phyloP scores from a whole-genome alignment of 2,329 filamentous ascomycete genomes.

The Iodosphaeria phyllophila region DNA sequence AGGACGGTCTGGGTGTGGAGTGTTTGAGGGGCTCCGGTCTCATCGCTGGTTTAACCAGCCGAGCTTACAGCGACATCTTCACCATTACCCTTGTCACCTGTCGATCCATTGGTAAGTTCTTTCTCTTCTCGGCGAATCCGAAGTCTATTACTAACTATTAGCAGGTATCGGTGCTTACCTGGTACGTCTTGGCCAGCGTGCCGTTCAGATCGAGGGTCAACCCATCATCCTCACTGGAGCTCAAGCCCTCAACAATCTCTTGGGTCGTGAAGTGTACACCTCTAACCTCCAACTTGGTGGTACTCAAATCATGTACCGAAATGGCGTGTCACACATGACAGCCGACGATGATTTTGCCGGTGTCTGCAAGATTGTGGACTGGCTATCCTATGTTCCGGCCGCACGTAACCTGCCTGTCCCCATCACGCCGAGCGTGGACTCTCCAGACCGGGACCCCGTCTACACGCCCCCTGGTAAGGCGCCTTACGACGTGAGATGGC shows the following conservation, averaged over 20 bases:
- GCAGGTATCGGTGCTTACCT: slow-evolving; percentile 91
- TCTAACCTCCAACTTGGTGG: slow-evolving; percentile 98
- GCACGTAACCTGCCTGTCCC: slow-evolving; percentile 85
- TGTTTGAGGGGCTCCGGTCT: slow-evolving; percentile 93
- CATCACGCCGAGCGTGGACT: slow-evolving; percentile 70
- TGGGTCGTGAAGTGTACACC: slow-evolving; percentile 95
- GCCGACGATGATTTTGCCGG: slow-evolving; percentile 95
- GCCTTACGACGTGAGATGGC: slow-evolving; percentile 80
- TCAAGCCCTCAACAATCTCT: slow-evolving; percentile 90
- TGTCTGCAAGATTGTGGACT: slow-evolving; percentile 93
- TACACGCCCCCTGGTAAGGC: slow-evolving; percentile 72
- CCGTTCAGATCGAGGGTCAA: slow-evolving; percentile 96
- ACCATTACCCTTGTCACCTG: slow-evolving; percentile 95
- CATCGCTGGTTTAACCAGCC: slow-evolving; percentile 91
- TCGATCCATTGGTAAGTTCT: slow-evolving; percentile 67
- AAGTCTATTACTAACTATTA: slow-evolving; percentile 13
- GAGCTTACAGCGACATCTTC: slow-evolving; percentile 97
- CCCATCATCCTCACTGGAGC: slow-evolving; percentile 98
- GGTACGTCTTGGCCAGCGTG: slow-evolving; percentile 92
- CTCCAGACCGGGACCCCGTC: slow-evolving; percentile 81
- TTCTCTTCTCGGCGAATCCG: slow-evolving; percentile 4
- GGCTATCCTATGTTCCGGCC: slow-evolving; percentile 94
- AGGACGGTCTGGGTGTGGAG: slow-evolving; percentile 94
- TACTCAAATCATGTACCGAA: slow-evolving; percentile 99
- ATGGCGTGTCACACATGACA: slow-evolving; percentile 98